A percentile compares a stretch with the other conserved stretches of the same genome.
Evolutionary conservation across 148 eudicot species (phyloP).

Genomic region (Dysphania ambrosioides): DNA sequence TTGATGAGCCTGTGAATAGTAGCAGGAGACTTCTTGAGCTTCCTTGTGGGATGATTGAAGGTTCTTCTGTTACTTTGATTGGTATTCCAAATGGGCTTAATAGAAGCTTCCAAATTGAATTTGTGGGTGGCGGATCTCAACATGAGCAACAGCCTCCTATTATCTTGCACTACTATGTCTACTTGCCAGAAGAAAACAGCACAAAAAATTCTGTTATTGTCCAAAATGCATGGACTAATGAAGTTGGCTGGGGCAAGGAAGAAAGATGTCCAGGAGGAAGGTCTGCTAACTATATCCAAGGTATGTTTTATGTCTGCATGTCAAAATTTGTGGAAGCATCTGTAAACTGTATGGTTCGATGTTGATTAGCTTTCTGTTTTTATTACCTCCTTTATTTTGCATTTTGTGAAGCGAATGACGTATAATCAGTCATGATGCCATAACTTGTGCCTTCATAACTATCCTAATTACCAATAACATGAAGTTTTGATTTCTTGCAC

Average conservation of each 20-base stretch:
- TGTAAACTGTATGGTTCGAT: too few relatives aligned
- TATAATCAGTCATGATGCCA: too few relatives aligned
- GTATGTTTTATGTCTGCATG: slow-evolving; percentile 26
- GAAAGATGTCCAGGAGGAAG: slow-evolving; percentile 67
- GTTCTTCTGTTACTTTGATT: slow-evolving; percentile 75
- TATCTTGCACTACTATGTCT: slow-evolving; percentile 57
- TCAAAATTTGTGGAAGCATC: not conserved
- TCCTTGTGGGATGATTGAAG: slow-evolving; percentile 88
- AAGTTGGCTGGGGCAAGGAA: slow-evolving; percentile 78
- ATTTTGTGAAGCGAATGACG: too few relatives aligned
- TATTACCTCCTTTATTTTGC: not conserved
- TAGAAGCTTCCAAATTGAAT: slow-evolving; percentile 67
- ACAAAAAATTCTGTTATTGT: slow-evolving; percentile 62
- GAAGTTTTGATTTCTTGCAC: not conserved
- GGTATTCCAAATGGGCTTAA: slow-evolving; percentile 63
- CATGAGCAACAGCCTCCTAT: slow-evolving; percentile 57
- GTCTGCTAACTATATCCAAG: slow-evolving; percentile 37
- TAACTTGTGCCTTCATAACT: too few relatives aligned
- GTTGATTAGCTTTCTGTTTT: too few relatives aligned
- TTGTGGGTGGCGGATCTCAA: slow-evolving; percentile 47
- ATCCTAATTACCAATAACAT: too few relatives aligned
- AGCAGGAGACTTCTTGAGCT: slow-evolving; percentile 24
- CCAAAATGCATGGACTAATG: slow-evolving; percentile 78
- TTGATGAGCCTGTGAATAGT: slow-evolving; percentile 25
- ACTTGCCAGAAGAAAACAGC: slow-evolving; percentile 67